Base-by-base conservation (phyloP, 306 rosid species). In the Bauhinia variegata region DNA sequence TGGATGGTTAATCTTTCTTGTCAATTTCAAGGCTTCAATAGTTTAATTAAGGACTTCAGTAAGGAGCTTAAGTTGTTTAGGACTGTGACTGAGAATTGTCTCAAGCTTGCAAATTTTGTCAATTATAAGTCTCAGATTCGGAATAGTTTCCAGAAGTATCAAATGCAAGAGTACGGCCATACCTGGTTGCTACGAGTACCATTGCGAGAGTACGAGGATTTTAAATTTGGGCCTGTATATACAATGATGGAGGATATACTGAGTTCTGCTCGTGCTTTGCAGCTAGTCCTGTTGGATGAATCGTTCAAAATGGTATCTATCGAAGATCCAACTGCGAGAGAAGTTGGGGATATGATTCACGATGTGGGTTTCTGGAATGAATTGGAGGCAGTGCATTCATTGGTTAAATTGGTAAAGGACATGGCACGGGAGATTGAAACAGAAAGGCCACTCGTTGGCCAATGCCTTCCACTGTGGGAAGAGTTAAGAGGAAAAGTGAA, bases 1-100 rank as follows among this genome's bases (percentile, higher is more conserved):
- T 89, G 96, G 96, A 92, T 92, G 98, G 91, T 92, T 60, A 92
- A 92, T 63, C 93, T 89, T 44, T 81, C 96, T 55, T 92, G 98
- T 81, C 98, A 89, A 72, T 81, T 73, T 65, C 98, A 86, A 57
- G 98, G 84, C 0, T 84, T 92, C 56, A 82, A 62, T 42, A 82
- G 82, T 60, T 78, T 92, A 75, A 72, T 89, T 47, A 87, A 87
- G 85, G 93, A 89, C 71, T 84, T 92, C 43, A 47, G 63, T 60
- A 89, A 73, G 76, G 96, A 84, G 30, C 88, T 92, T 69, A 87
- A 84, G 1, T 62, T 92, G 82, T 89, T 89, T 75, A 74, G 55
- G 28, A 60, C 73, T 0, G 91, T 87, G 0, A 54, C 79, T 9
- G 87, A 80, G 30, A 86, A 82, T 70, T 87, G 95, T 57, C 67